Evolutionary conservation across 2,329 filamentous ascomycete species (phyloP).

Genomic region (Diaporthe citri): DNA sequence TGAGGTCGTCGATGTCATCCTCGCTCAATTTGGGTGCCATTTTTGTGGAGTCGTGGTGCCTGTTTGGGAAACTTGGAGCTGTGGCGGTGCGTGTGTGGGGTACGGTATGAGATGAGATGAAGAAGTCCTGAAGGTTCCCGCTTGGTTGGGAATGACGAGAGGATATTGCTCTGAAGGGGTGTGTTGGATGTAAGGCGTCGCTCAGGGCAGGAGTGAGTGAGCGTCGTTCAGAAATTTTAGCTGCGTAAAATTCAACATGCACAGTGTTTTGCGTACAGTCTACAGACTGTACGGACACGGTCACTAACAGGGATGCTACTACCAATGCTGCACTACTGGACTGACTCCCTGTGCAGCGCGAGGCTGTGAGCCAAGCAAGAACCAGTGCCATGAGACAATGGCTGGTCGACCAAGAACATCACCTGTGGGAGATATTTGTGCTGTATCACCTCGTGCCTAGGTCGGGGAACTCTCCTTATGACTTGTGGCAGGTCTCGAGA

Average conservation of each 20-base stretch:
- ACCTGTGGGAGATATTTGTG: background rate
- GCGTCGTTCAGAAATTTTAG: conserved; percentile 31
- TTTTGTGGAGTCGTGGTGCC: background rate
- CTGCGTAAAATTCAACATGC: conserved; percentile 3
- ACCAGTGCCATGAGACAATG: background rate
- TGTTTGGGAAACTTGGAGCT: background rate
- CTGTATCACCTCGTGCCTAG: background rate
- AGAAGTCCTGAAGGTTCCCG: accelerated
- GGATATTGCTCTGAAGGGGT: background rate
- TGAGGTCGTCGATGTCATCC: conserved; percentile 90
- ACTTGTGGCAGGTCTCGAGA: background rate
- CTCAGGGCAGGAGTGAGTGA: background rate
- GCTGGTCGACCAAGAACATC: background rate
- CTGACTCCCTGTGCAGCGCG: background rate
- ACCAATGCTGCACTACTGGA: background rate
- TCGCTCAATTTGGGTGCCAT: conserved; percentile 72
- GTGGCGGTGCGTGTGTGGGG: no score
- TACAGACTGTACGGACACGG: background rate
- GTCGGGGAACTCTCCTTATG: accelerated
- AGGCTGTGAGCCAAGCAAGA: background rate
- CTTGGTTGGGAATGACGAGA: background rate
- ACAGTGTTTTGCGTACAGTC: background rate
- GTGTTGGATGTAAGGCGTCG: background rate
- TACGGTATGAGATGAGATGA: background rate
- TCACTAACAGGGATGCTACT: background rate